Conservation (phyloP, 306 rosid genomes). For the Abrus precatorius region DNA sequence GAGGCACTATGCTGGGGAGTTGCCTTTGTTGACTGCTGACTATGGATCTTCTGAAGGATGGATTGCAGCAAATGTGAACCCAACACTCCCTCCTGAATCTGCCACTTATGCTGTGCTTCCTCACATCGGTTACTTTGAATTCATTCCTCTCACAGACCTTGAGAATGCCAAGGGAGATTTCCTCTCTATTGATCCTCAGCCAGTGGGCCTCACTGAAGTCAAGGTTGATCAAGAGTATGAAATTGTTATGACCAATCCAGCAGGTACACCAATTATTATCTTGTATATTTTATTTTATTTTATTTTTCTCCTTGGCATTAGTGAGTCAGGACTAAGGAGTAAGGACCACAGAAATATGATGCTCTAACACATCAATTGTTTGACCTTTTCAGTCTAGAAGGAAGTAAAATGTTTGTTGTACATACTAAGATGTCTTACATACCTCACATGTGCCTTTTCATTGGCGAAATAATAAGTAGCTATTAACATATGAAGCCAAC, state of each 20-base stretch:
- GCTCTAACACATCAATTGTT: not conserved
- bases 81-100: conserved; percentile 69
- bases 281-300: not conserved
- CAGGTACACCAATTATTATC: conserved; percentile 65
- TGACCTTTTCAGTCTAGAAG: not conserved
- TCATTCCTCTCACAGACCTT: conserved; percentile 63
- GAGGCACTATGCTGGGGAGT: conserved; percentile 84
- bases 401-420: conserved; percentile 17
- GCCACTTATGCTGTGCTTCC: conserved; percentile 87
- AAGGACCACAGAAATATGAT: conserved; percentile 1
- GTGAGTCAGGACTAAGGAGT: conserved; percentile 2
- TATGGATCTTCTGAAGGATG: conserved; percentile 98
- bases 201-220: conserved; percentile 79
- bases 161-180: conserved; percentile 33
- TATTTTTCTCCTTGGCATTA: not conserved
- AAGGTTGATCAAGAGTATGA: conserved; percentile 81
- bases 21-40: conserved; percentile 86
- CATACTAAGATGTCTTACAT: not conserved
- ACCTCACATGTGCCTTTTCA: not conserved
- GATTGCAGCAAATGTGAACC: conserved; percentile 88
- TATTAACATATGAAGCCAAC: not conserved
- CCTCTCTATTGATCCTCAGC: conserved; percentile 50
- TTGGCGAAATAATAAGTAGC: not conserved
- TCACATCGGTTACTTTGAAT: conserved; percentile 87
- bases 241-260: conserved; percentile 73